phyloP scores from a whole-genome alignment of 805 yeast species.

The Kregervanrija delftensis region DNA sequence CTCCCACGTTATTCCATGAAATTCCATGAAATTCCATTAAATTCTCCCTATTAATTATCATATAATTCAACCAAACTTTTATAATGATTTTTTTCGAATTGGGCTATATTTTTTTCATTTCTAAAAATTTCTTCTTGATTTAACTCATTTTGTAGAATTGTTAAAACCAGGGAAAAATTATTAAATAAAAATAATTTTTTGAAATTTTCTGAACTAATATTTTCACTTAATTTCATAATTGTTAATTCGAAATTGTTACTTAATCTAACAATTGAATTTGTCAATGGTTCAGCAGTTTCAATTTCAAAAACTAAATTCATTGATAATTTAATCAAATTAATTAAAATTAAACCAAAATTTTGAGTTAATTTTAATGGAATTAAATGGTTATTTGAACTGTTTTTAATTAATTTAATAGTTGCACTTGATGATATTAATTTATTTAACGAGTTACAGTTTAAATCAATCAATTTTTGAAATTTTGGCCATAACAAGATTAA shows the following conservation, averaged over 20 bases:
- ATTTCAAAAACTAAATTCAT: constrained; percentile 24
- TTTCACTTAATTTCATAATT: constrained; percentile 60
- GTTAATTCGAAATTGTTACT: constrained; percentile 76
- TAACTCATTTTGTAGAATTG: constrained; percentile 33
- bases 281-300: constrained; percentile 60
- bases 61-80: constrained; percentile 17
- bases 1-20: too few relatives aligned
- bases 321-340: constrained; percentile 59
- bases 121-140: constrained; percentile 2
- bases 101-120: constrained; percentile 21
- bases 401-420: constrained; percentile 17
- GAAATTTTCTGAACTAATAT: constrained; percentile 35
- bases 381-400: constrained; percentile 21
- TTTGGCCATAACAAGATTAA: constrained; percentile 78
- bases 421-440: constrained; percentile 38
- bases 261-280: constrained; percentile 58
- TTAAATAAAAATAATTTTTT: constrained; percentile 70
- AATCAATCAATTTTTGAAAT: constrained; percentile 69
- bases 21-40: too few relatives aligned
- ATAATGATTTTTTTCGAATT: constrained; percentile 16
- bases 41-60: background rate
- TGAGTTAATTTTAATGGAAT: constrained; percentile 66
- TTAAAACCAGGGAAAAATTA: constrained; percentile 58
- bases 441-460: constrained; percentile 67
- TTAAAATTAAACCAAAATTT: constrained; percentile 65